Base-by-base conservation (phyloP, 345 rosid genomes). In the Microcos paniculata region DNA sequence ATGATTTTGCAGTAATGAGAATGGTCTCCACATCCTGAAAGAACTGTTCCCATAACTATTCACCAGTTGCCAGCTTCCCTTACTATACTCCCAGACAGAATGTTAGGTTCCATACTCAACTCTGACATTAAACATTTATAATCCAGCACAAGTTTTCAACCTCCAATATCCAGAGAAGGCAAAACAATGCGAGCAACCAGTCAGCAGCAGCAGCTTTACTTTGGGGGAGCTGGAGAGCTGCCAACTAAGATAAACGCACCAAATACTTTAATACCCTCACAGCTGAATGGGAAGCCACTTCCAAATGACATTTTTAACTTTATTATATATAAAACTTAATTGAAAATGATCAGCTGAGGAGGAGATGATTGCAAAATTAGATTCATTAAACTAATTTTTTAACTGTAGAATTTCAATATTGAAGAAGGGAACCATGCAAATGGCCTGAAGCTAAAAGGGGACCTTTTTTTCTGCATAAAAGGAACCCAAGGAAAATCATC, bases 401-500 rank as follows among this genome's bases (percentile, higher is more conserved):
- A 7, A 35, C 40, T 35, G 40, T 7, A 35, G 6, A 1, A 35
- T 35, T 35, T 2, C 38, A 35, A 35, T 35, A 35, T 3, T 35
- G 40, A 3, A 35, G 40, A 35, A 35, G 40, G 15, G 15, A 7
- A 56, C 13, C 13, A 6, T n/a, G 26, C 57, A n/a, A 55, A 21
- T 55, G 10, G 59, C 18, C 15, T 18, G 15, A 18, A 48, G 16
- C 57, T 16, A 14, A 35, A 35, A 35, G 38, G 38, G 3, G 3
- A 35, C 45, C 8, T 42, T 42, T 9, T 42, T 42, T 4, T 42
- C 11, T 42, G 9, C 9, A 7, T 42, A 19, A 76, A 79, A 77
- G 52, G 33, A 19, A 43, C n/a, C 45, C 71, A 52, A 71, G 19
- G 56, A 9, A 71, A 30, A 76, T 76, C 65, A 21, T 38, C 33